phyloP scores from a whole-genome alignment of 108 stramenopile genomes.

The Parietichytrium sp. region DNA sequence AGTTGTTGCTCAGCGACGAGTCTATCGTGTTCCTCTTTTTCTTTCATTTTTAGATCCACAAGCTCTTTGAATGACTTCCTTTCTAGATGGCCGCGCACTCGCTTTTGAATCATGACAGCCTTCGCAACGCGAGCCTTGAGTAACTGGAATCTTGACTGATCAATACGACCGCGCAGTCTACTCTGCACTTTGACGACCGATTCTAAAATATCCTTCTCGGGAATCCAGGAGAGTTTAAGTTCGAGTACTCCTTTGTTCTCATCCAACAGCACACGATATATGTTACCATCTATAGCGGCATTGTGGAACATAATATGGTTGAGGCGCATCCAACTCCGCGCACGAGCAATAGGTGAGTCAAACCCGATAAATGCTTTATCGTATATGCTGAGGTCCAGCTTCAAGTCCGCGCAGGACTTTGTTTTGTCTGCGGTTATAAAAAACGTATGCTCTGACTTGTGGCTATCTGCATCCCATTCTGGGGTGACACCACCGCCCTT shows the following conservation, averaged over 20 bases:
- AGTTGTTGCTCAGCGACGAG: not conserved
- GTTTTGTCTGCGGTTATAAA: not conserved
- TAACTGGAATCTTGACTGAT: not conserved
- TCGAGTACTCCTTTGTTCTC: not conserved
- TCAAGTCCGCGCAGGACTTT: not conserved
- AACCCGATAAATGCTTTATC: not conserved
- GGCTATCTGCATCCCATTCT: too few relatives aligned
- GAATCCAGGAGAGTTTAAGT: constrained; percentile 9
- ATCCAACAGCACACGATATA: not conserved
- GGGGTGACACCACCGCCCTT: not conserved
- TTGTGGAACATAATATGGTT: not conserved
- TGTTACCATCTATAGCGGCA: not conserved
- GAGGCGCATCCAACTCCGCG: not conserved
- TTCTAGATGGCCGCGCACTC: not conserved
- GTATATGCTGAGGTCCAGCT: not conserved
- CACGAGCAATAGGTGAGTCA: not conserved
- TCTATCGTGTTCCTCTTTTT: not conserved
- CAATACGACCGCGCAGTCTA: not conserved
- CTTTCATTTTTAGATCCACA: too few relatives aligned
- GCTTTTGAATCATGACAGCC: not conserved
- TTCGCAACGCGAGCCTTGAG: not conserved
- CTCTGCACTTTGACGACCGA: not conserved
- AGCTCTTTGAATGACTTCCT: not conserved
- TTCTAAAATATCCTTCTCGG: not conserved
- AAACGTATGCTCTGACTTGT: not conserved